Conservation (phyloP, 352 stramenopile species). For the Pythium aquatile region DNA sequence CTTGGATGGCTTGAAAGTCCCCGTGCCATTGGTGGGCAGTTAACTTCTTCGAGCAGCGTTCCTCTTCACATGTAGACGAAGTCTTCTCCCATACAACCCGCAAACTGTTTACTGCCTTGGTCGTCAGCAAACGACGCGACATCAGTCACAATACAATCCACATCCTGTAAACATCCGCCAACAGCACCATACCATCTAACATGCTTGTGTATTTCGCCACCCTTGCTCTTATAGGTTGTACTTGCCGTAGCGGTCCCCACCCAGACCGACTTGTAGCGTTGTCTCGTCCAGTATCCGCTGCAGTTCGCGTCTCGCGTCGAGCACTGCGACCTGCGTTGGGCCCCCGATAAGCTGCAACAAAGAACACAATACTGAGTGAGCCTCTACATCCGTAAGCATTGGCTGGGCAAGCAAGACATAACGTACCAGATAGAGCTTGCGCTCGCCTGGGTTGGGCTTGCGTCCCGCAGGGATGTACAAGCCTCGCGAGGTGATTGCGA, state of each 20-base stretch:
- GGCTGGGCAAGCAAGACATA: not conserved
- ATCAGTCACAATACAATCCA: slow-evolving; percentile 1
- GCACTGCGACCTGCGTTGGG: slow-evolving; percentile 61
- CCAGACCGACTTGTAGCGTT: slow-evolving; percentile 84
- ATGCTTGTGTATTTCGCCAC: slow-evolving; percentile 20
- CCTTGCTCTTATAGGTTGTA: slow-evolving; percentile 74
- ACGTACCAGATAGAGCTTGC: slow-evolving; percentile 87
- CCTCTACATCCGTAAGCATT: not conserved
- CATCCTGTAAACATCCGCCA: not conserved
- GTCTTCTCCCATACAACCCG: not conserved
- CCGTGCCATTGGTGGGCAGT: not conserved
- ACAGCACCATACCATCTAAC: slow-evolving; percentile 4
- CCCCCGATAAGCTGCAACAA: slow-evolving; percentile 74
- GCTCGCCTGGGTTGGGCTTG: slow-evolving; percentile 80
- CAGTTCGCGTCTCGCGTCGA: slow-evolving; percentile 77
- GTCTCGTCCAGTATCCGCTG: slow-evolving; percentile 89
- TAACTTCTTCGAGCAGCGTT: not conserved
- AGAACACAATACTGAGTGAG: not conserved
- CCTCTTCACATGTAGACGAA: not conserved
- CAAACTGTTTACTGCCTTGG: not conserved
- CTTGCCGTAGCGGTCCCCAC: slow-evolving; percentile 86
- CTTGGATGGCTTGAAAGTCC: slow-evolving; percentile 60
- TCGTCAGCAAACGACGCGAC: not conserved
- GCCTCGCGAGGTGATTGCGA: slow-evolving; percentile 87
- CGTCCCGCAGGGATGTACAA: slow-evolving; percentile 84